phyloP scores from a whole-genome alignment of 2,329 filamentous ascomycete species.

The Penicillium hesseltinei region DNA sequence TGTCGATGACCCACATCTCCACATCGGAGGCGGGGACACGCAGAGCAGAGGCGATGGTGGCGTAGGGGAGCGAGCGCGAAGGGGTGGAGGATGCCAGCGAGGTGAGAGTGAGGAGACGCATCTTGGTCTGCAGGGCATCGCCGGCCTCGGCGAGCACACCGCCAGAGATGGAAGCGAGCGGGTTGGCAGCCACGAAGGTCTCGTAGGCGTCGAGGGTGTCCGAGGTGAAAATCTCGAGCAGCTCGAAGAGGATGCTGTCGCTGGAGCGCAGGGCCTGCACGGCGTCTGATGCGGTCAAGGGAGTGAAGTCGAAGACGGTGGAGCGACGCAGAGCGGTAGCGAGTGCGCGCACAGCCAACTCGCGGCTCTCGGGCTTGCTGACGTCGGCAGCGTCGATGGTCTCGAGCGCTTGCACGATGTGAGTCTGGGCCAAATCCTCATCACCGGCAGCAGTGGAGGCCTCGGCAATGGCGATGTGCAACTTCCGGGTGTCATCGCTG shows the following conservation, averaged over 20 bases:
- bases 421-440: conserved; percentile 71
- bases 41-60: conserved; percentile 77
- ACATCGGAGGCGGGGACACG: conserved; percentile 81
- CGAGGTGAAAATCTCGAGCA: conserved; percentile 92
- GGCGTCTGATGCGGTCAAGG: conserved; percentile 67
- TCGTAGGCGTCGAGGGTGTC: conserved; percentile 94
- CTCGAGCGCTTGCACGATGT: conserved; percentile 73
- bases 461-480: conserved; percentile 80
- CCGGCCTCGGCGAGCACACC: conserved; percentile 76
- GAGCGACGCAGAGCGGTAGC: conserved; percentile 65
- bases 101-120: conserved; percentile 90
- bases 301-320: conserved; percentile 70
- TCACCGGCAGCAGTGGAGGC: conserved; percentile 76
- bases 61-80: conserved; percentile 84
- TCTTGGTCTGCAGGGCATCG: conserved; percentile 85
- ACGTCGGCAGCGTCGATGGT: conserved; percentile 65
- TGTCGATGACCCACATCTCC: conserved; percentile 98
- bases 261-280: conserved; percentile 84
- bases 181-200: conserved; percentile 73
- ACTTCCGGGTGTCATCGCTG: conserved; percentile 76
- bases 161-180: conserved; percentile 64
- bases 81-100: conserved; percentile 81
- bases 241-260: conserved; percentile 80
- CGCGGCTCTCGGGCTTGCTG: conserved; percentile 54
- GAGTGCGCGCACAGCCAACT: conserved; percentile 62